Evolutionary conservation across 2,329 filamentous ascomycete species (phyloP), one percentile per base, ranked within the genome.

Genomic region (Pseudonectria buxi): DNA sequence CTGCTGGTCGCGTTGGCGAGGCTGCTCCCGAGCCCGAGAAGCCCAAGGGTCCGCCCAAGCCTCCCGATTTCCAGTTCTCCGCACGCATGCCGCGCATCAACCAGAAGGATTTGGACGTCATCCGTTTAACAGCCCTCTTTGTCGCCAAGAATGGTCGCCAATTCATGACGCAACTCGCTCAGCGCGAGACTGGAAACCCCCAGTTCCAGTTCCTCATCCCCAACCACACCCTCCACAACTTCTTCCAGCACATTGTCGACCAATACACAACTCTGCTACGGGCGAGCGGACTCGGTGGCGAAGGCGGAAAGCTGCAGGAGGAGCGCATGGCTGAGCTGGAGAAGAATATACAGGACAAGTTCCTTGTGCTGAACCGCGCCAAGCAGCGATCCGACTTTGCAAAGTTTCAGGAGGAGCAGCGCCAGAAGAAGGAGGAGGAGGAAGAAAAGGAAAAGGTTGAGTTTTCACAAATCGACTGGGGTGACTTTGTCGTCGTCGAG

Each of bases 1-100:
- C 83, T 37, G 84, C 86, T 37, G 88, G 88, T 34, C 76, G 84
- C 49, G 74, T 72, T 28, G 81, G 74, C 39, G 84, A 88, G 49
- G 65, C 69, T 11, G 68, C 68, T 28, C 65, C 60, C 12, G 66
- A 68, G 33, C 67, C 65, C 26, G 68, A 68, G 36, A 87, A 84
- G 57, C 81, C 86, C 28, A 77, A 84, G 60, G 90, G 89, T 14
- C 90, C 90, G 7, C 80, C 83, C 28, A 80, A 89, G 54, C 92
- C 92, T 12, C 76, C 84, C 38, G 83, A 89, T 52, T 96, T 94
- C 56, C 78, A 85, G 49, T 98, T 95, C 67, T 95, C 87, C 37
- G 89, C 92, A 50, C 84, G 89, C 58, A 95, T 96, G 86, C 92
- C 92, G 39, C 90, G 89, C 49, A 95, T 98, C 65, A 95, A 83